Base-by-base conservation (phyloP, 2,329 filamentous ascomycete species). In the Calonectria henricotiae region DNA sequence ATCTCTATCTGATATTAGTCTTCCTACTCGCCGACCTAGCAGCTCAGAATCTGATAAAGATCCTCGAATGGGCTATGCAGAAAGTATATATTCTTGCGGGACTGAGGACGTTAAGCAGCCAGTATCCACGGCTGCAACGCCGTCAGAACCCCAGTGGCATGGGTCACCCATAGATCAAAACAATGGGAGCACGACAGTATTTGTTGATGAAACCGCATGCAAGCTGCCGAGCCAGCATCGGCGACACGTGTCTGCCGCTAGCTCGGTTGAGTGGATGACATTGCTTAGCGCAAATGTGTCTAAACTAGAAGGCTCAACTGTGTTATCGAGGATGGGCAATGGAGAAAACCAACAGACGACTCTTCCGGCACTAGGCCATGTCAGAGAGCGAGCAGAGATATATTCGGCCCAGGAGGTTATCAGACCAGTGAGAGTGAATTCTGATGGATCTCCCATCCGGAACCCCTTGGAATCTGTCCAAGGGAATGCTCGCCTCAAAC, bases 181-280 rank as follows among this genome's bases (percentile, higher is more conserved):
- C 17, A 70, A 76, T 39, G 76, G 64, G 1, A 62, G 66, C 9
- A 65, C 55, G 4, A 70, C 47, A 11, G 71, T 69, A 5, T 64
- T 62, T 12, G 25, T 64, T 1, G 71, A 74, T 2, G 37, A 32
- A 0, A 39, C 68, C 9, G 47, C 20, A 3, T 49, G 80, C 27
- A 72, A 74, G 8, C 73, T 76, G 17, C 78, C 73, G 0, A 79
- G 20, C 60, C 66, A 41, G 58, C 78, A 82, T 20, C 79, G 80
- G 54, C 80, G 85, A n/a, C 79, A 81, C 1, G 73, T 77, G 3
- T 86, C 85, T 1, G 82, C 82, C 0, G 80, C 81, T 6, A 87
- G 86, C 67, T 89, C 87, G 2, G 78, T 83, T 2, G 88, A 89
- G 68, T 89, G 87, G 88, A 89, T 89, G 77, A 85, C 81, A 0